Percentiles rank a stretch among this genome's conserved stretches.
phyloP scores from a whole-genome alignment of 768 basidiomycete species.

The Hygrophoropsis aurantiaca region DNA sequence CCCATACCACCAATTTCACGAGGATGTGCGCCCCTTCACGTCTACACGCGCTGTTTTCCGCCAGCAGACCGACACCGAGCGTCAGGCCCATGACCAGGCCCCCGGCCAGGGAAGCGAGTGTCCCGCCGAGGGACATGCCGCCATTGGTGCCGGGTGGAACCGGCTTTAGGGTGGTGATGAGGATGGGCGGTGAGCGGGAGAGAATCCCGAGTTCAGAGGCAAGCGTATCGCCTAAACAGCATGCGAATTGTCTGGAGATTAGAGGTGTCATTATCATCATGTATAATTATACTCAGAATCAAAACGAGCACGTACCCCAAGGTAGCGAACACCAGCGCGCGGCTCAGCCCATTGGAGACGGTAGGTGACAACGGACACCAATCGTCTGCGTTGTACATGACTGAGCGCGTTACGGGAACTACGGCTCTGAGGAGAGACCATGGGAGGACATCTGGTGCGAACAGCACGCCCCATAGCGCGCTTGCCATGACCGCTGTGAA shows the following conservation, averaged over 20 bases:
- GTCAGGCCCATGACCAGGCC: slow-evolving; percentile 70
- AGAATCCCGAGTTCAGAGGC: slow-evolving; percentile 93
- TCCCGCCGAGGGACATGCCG: slow-evolving; percentile 75
- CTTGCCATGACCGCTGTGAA: slow-evolving; percentile 59
- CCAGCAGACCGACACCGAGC: slow-evolving; percentile 52
- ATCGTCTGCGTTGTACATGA: slow-evolving; percentile 35
- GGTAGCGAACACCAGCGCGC: slow-evolving; percentile 58
- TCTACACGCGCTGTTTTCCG: slow-evolving; percentile 63
- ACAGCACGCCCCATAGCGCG: slow-evolving; percentile 62
- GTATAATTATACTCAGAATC: neutral
- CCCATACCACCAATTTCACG: slow-evolving; percentile 53
- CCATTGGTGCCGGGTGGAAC: slow-evolving; percentile 94
- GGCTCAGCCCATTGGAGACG: slow-evolving; percentile 52
- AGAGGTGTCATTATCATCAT: slow-evolving; percentile 7
- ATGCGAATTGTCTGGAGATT: slow-evolving; percentile 72
- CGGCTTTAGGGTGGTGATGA: slow-evolving; percentile 72
- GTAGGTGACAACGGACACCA: slow-evolving; percentile 66
- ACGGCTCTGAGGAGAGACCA: slow-evolving; percentile 25
- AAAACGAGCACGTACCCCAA: slow-evolving; percentile 52
- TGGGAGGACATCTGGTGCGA: slow-evolving; percentile 45
- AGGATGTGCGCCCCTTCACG: slow-evolving; percentile 37
- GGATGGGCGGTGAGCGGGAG: slow-evolving; percentile 61
- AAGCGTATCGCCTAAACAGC: slow-evolving; percentile 88
- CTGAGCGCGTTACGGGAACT: slow-evolving; percentile 11
- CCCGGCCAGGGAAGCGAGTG: slow-evolving; percentile 68